Evolutionary conservation across 352 stramenopile genomes (phyloP), one percentile per base, ranked within the genome.

Genomic region (Pythium folliculosum): DNA sequence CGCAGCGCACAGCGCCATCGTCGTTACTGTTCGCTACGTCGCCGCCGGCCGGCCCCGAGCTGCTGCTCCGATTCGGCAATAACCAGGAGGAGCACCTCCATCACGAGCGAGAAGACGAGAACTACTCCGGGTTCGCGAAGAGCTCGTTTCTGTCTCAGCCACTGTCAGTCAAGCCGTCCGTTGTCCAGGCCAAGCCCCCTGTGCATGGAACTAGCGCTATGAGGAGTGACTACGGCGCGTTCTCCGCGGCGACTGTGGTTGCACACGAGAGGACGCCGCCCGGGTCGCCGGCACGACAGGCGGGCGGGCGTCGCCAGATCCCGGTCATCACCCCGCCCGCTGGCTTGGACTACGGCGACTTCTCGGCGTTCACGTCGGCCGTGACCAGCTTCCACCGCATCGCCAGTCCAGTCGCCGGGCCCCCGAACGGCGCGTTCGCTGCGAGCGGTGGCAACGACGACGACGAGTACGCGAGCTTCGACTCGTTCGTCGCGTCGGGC

Each of bases 11-110:
- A 12, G 14, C 23, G 5, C 37, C 53, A 12, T 44, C 67, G 23
- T 64, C 61, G 12, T 65, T 89, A 65, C 59, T 91, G 17, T 91
- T 89, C 48, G 74, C 78, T 0, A 75, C 72, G n/a, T 78, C 78
- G 5, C 77, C 77, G 17, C 55, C 38, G 0, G 22, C 27, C 1
- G 63, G 38, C 1, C 38, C 25, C 4, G 49, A 44, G 16, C 19
- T 38, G 22, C 12, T 49, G 2, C 65, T 53, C 4, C 37, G 47
- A 37, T 56, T 45, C 7, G n/a, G 55, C n/a, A 55, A 70, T 35
- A 69, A 74, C 51, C 67, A 74, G 37, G 40, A 63, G 56, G 63
- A 70, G 0, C 53, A 74, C 44, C 14, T 60, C 7, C 22, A 62
- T 9, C 14, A n/a, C 21, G 16, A 56, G 17, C 23, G 45, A 40